These are phyloP conservation scores for Populus ilicifolia DNA, from an alignment of 345 rosid genomes.

Conservation along the genomic window DNA sequence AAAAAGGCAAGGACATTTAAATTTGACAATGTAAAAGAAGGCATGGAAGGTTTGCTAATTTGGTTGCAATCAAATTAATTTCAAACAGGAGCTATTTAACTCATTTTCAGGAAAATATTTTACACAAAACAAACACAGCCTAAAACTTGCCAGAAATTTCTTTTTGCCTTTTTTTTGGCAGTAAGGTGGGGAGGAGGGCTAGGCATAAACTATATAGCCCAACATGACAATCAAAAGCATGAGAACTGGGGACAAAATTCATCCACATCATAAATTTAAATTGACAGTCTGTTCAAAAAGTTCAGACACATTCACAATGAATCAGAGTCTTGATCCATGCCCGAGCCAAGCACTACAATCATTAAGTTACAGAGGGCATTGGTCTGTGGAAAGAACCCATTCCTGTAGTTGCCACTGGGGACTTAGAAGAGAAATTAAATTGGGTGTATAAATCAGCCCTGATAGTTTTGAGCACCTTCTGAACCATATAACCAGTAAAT, in stretches of 20 bases:
- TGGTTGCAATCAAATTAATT: background rate
- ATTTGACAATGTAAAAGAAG: background rate
- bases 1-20: conserved; percentile 5
- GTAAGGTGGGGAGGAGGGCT: background rate
- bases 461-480: background rate
- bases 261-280: background rate
- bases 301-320: background rate
- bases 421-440: background rate
- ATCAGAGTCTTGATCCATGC: background rate
- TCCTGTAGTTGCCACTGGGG: background rate
- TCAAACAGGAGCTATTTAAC: background rate
- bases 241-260: background rate
- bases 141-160: background rate
- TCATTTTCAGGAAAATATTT: background rate
- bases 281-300: background rate
- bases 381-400: background rate
- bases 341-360: background rate
- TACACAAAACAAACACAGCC: background rate
- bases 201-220: background rate
- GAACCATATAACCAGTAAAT: background rate
- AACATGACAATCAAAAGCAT: background rate
- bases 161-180: background rate
- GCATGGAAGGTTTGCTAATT: conserved; percentile 1
- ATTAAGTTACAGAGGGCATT: background rate
- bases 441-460: background rate